Base-by-base conservation (phyloP, 352 stramenopile genomes). In the Globisporangium uncinulatum region DNA sequence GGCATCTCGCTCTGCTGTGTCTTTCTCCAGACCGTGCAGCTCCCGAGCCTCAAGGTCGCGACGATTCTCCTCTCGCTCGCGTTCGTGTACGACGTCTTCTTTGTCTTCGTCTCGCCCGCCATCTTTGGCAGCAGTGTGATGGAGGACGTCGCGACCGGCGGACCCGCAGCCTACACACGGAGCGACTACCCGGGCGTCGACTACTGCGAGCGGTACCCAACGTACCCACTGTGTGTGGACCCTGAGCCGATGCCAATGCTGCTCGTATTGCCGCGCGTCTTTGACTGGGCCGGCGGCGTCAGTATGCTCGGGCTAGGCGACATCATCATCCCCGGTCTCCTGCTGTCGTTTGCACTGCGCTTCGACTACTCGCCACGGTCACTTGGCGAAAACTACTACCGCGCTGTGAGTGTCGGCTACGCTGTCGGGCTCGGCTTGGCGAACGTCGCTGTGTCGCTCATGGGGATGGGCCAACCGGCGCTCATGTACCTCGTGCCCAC, bases 1-100 rank as follows among this genome's bases (percentile, higher is more conserved):
- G 92, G 94, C 4, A 62, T 94, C 11, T 90, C 86, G 57, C 92
- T 98, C 55, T 98, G 92, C 74, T 94, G 97, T 46, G 63, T 96
- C 4, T 98, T 98, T 61, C 57, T 98, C 31, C 71, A 73, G 19
- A 87, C 88, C 0, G 90, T 98, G 36, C 89, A 96, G 62, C 51
- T 98, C 9, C 94, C 95, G 36, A 94, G 75, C 39, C 86, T 98
- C 52, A 88, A 89, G 61, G 91, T 98, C 2, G 92, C 87, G 24
- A 81, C 87, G 0, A 70, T 97, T 9, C 53, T 98, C 34, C 76
- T 98, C 36, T 79, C 83, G 14, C 71, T 97, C 34, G 92, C 92
- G 1, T 98, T 98, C 64, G 84, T 86, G 54, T 98, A 98, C 69
- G 94, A 98, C 65, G 93, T 98, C 45, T 98, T 98, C 65, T 98